These are phyloP conservation scores for Creolimax fragrantissima DNA, from an alignment of 78 protist genomes.

Conservation along the genomic window DNA sequence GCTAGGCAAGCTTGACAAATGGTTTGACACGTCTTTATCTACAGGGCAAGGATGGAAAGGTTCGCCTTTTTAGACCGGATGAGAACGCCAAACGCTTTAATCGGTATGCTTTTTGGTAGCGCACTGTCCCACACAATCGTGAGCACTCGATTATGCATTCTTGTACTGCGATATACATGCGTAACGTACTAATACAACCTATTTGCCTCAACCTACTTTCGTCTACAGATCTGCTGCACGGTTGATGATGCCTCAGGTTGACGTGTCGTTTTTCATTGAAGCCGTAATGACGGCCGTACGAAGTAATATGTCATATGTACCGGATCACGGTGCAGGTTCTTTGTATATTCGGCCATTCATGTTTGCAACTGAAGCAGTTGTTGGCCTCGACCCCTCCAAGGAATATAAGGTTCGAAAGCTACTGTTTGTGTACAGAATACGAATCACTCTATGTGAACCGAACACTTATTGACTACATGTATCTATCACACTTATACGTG, in stretches of 20 bases:
- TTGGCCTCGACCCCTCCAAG: background rate
- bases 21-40: background rate
- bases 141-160: too few relatives aligned
- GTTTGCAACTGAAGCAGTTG: background rate
- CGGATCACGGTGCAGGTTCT: background rate
- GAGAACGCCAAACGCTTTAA: background rate
- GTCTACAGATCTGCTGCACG: background rate
- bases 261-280: background rate
- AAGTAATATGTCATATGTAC: background rate
- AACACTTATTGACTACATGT: too few relatives aligned
- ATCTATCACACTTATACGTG: too few relatives aligned
- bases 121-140: too few relatives aligned
- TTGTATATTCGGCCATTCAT: constrained; percentile 21
- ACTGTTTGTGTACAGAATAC: too few relatives aligned
- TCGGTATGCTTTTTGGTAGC: background rate
- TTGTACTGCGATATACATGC: too few relatives aligned
- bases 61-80: background rate
- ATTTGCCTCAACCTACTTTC: too few relatives aligned
- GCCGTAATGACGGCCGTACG: background rate
- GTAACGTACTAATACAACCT: too few relatives aligned
- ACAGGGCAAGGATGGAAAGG: background rate
- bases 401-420: background rate
- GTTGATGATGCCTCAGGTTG: background rate
- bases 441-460: too few relatives aligned
- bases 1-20: background rate